Conservation (phyloP, 176 grass and related monocot genomes). For the Oryza nivara region DNA sequence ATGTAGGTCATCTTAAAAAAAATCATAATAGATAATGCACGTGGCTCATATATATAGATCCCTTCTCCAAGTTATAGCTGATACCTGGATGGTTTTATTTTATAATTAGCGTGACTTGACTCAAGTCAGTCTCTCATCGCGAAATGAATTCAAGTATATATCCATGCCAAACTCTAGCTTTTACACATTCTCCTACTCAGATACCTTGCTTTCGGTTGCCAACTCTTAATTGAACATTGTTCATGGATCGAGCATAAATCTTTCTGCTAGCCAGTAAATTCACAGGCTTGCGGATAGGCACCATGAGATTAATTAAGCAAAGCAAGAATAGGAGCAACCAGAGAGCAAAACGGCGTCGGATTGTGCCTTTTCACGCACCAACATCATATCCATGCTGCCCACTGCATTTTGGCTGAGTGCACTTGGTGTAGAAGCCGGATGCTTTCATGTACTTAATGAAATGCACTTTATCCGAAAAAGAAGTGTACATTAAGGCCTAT, state of each 20-base stretch:
- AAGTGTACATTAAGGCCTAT: too few species aligned
- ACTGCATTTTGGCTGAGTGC: too few species aligned
- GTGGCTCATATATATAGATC: background rate
- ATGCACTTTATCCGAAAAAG: too few species aligned
- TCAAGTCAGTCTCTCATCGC: conserved; percentile 10
- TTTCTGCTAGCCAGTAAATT: conserved; percentile 32
- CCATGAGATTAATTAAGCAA: conserved; percentile 37
- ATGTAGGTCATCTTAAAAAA: too few species aligned
- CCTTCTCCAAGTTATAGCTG: background rate
- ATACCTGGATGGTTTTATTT: conserved; percentile 14
- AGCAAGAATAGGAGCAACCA: conserved; percentile 10
- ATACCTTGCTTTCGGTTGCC: conserved; percentile 50
- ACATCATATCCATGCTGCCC: background rate
- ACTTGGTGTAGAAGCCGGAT: too few species aligned
- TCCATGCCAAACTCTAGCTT: conserved; percentile 54
- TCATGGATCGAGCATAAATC: conserved; percentile 33
- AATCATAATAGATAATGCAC: background rate
- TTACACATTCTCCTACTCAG: conserved; percentile 33
- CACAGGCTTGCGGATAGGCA: conserved; percentile 27
- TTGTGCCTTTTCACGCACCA: conserved; percentile 12
- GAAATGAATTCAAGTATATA: conserved; percentile 33
- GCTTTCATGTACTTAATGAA: too few species aligned
- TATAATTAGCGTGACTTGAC: conserved; percentile 43
- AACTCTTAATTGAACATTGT: conserved; percentile 27
- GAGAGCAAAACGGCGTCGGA: conserved; percentile 35